Evolutionary conservation across 352 stramenopile genomes (phyloP).

Genomic region (Globisporangium megalacanthum): DNA sequence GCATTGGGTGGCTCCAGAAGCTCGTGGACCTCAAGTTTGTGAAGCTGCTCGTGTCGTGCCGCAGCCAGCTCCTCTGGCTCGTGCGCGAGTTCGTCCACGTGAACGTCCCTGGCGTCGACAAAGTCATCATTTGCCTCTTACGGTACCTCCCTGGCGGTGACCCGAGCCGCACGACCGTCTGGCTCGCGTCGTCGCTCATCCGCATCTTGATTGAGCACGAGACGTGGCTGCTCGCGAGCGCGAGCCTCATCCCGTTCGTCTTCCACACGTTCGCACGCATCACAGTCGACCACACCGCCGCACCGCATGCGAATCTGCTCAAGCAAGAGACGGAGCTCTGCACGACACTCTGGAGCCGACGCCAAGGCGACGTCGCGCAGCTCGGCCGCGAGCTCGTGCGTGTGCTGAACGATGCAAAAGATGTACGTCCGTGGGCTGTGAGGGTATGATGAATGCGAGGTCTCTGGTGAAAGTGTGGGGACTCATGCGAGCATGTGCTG

Average conservation of each 20-base stretch:
- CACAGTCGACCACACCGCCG: constrained; percentile 53
- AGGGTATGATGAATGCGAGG: not conserved
- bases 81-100: constrained; percentile 74
- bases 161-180: constrained; percentile 63
- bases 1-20: constrained; percentile 71
- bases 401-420: constrained; percentile 73
- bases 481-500: not conserved
- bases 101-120: constrained; percentile 64
- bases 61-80: constrained; percentile 77
- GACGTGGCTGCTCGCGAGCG: constrained; percentile 62
- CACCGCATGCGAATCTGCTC: constrained; percentile 47
- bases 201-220: constrained; percentile 78
- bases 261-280: constrained; percentile 78
- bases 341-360: constrained; percentile 63
- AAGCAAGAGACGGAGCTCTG: constrained; percentile 82
- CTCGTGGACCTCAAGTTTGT: constrained; percentile 80
- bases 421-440: constrained; percentile 42
- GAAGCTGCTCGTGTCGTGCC: constrained; percentile 67
- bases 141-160: constrained; percentile 63
- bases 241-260: constrained; percentile 72
- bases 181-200: constrained; percentile 74
- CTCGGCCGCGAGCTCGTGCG: constrained; percentile 76
- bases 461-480: not conserved
- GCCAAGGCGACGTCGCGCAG: constrained; percentile 57
- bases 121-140: constrained; percentile 71